phyloP scores from a whole-genome alignment of 2,329 filamentous ascomycete genomes.

The Aspergillus brunneoviolaceus region DNA sequence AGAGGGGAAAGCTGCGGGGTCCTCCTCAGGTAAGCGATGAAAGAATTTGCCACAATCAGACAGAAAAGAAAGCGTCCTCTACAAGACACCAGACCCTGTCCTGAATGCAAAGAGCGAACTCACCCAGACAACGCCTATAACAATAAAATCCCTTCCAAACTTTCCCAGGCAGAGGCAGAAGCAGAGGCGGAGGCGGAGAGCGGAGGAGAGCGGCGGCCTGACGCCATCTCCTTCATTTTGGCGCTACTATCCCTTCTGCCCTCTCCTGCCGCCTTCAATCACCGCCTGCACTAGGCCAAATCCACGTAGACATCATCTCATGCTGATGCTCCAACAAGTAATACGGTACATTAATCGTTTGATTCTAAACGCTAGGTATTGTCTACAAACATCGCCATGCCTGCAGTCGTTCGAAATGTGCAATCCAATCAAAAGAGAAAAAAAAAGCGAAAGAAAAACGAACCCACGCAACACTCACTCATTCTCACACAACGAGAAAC shows the following conservation, averaged over 20 bases:
- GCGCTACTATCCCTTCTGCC: not conserved
- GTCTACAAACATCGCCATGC: constrained; percentile 21
- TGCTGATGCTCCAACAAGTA: too few species aligned
- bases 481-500: constrained; percentile 1
- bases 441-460: constrained; percentile 5
- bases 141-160: too few species aligned
- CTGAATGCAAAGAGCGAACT: not conserved
- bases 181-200: not conserved
- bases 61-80: not conserved
- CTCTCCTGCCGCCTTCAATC: not conserved
- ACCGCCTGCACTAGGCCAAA: not conserved
- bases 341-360: too few species aligned
- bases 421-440: constrained; percentile 20
- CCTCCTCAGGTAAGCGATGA: not conserved
- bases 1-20: constrained; percentile 1
- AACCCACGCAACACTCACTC: not conserved
- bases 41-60: not conserved
- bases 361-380: constrained; percentile 26
- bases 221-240: constrained; percentile 10
- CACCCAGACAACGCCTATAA: not conserved
- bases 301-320: too few species aligned
- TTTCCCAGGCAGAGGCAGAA: too few species aligned
- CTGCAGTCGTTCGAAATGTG: constrained; percentile 15
- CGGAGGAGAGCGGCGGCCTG: constrained; percentile 14
- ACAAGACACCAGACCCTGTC: too few species aligned